These are phyloP conservation scores for Sclerotiophoma versabilis DNA, from an alignment of 2,329 filamentous ascomycete species.

Conservation along the genomic window DNA sequence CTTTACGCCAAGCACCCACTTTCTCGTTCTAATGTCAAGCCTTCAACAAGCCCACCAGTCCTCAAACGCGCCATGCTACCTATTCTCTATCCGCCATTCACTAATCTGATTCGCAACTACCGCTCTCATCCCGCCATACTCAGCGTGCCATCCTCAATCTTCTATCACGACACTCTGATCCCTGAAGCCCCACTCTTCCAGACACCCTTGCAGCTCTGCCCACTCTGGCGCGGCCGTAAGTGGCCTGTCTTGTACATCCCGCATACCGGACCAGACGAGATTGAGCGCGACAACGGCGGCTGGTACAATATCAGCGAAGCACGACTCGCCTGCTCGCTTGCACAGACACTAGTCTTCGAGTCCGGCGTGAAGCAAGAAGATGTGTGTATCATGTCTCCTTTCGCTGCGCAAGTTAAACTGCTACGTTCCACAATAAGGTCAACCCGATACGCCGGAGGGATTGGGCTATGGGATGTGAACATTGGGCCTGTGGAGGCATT, in stretches of 20 bases:
- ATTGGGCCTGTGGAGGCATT: constrained; percentile 57
- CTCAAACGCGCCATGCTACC: constrained; percentile 47
- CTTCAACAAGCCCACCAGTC: constrained; percentile 33
- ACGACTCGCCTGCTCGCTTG: constrained; percentile 39
- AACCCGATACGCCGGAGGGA: constrained; percentile 9
- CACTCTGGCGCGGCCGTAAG: constrained; percentile 48
- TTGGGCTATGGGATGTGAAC: constrained; percentile 49
- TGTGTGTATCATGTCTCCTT: constrained; percentile 55
- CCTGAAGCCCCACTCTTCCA: constrained; percentile 42
- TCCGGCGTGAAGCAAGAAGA: constrained; percentile 41
- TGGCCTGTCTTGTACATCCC: constrained; percentile 55
- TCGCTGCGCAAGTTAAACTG: constrained; percentile 53
- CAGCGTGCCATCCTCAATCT: constrained; percentile 50
- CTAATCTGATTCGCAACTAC: constrained; percentile 56
- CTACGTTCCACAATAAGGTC: constrained; percentile 49
- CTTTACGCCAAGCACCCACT: constrained; percentile 52
- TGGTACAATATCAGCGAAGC: constrained; percentile 48
- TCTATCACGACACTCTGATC: constrained; percentile 56
- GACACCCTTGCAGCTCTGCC: constrained; percentile 38
- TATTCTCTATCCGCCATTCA: constrained; percentile 53
- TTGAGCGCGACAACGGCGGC: constrained; percentile 51
- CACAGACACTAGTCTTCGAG: constrained; percentile 35
- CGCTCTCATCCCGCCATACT: constrained; percentile 57
- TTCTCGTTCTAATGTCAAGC: constrained; percentile 42
- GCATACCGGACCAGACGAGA: constrained; percentile 49